Base-by-base conservation (phyloP, 2,329 filamentous ascomycete genomes). In the Trichophyton simii region DNA sequence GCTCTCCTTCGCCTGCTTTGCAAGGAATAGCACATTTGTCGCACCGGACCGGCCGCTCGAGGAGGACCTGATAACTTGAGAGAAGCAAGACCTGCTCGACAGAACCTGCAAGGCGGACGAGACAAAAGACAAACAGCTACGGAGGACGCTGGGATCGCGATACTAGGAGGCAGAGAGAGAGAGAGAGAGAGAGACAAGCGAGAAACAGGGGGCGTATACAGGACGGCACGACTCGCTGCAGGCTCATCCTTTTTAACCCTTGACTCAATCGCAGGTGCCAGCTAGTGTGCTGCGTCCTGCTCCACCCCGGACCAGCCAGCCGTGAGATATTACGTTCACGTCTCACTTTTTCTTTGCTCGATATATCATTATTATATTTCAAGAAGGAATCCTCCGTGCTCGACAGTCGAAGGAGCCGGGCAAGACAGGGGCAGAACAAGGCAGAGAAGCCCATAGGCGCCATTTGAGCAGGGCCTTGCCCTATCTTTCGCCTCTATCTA, bases 31-130 rank as follows among this genome's bases (percentile, higher is more conserved):
- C 20, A 38, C 6, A 8, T 34, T 48, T 48, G 60, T 68, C 65
- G 66, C 64, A 63, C 57, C 65, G 66, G 34, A 60, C 57, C 65
- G 66, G 34, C 59, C 67, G 31, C 61, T 66, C 44, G n/a, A 44
- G 41, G n/a, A 44, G 41, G 41, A 6, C 41, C 7, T 44, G n/a
- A 44, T 44, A 38, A 44, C 41, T 20, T 20, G 41, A n/a, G 18
- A n/a, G n/a, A 18, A 44, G 15, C 41, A 44, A 44, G 41, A 44
- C n/a, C 3, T 44, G 15, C 41, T 44, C 18, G 20, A 28, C 18
- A 15, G n/a, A 20, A 52, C 8, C 28, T 28, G 46, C 46, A 44
- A 7, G 41, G 6, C 34, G 41, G 41, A 44, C 15, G 15, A 44
- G 15, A 44, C 41, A 44, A 18, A 13, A 38, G 41, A 20, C 41